These are phyloP conservation scores for Aspergillus versicolor DNA, from an alignment of 2,329 filamentous ascomycete genomes.

Conservation along the genomic window DNA sequence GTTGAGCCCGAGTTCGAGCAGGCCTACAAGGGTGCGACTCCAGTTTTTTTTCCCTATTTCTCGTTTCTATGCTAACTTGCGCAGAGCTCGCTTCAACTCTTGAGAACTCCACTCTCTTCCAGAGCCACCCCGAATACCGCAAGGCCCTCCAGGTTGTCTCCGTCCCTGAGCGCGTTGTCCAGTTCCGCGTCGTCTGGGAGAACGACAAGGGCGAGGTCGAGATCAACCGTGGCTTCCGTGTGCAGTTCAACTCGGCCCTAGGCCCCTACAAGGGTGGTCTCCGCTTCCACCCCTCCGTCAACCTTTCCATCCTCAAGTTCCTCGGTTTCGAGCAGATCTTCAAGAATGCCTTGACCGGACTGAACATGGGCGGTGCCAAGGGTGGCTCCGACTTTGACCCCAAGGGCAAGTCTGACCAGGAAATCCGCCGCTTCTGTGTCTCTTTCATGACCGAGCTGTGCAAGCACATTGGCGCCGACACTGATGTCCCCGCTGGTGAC, in stretches of 20 bases:
- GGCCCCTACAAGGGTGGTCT: conserved; percentile 98
- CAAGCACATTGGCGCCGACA: conserved; percentile 95
- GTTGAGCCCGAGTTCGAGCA: conserved; percentile 97
- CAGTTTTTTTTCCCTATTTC: not conserved
- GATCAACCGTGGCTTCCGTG: conserved; percentile 92
- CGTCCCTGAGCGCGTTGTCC: conserved; percentile 91
- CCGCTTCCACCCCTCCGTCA: conserved; percentile 75
- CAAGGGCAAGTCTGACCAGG: conserved; percentile 95
- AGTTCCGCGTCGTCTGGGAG: conserved; percentile 98
- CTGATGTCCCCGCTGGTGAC: conserved; percentile 93
- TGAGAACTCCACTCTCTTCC: conserved; percentile 88
- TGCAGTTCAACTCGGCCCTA: conserved; percentile 97
- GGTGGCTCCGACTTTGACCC: conserved; percentile 98
- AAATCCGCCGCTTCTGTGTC: conserved; percentile 96
- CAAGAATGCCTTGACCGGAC: conserved; percentile 97
- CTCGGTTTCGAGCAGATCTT: conserved; percentile 99
- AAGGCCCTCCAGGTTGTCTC: conserved; percentile 84
- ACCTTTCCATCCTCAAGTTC: conserved; percentile 81
- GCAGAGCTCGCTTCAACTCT: conserved; percentile 91
- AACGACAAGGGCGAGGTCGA: conserved; percentile 82
- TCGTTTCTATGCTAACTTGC: not conserved
- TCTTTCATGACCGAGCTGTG: conserved; percentile 94
- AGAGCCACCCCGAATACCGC: conserved; percentile 91
- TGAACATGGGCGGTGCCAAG: conserved; percentile 96
- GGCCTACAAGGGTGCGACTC: conserved; percentile 78